Evolutionary conservation across 768 basidiomycete species (phyloP), one percentile per base, ranked within the genome.

Genomic region (Rubroboletus pulcherrimus): DNA sequence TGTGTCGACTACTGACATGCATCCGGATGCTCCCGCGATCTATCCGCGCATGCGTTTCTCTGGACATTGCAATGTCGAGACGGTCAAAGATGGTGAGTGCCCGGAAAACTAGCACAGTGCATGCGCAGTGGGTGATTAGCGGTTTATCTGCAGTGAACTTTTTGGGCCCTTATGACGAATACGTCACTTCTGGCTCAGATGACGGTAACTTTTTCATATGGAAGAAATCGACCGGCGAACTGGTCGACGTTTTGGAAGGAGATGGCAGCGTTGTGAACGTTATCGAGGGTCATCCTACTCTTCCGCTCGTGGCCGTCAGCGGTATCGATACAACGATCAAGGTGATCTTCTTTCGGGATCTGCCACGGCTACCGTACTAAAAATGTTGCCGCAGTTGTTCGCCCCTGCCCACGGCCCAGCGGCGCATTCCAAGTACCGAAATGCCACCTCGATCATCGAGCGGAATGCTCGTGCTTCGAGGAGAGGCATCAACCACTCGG

Each of bases 161-260:
- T 67, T 72, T 94, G 38, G 93, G 93, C 0, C 84, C 87, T 7
- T 71, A 72, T 41, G 87, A 92, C 51, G 88, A 94, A 69, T 89
- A 79, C 54, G 81, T 95, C 21, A 77, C 82, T 12, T 92, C 91
- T 24, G 93, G 93, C 7, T 91, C 88, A 5, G 93, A 96, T 63
- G 91, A 93, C 59, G 89, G 89, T 1, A 85, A 90, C 66, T 86
- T 89, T 70, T 96, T 96, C 67, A 76, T 94, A 14, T 96, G 93
- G 93, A 75, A 82, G 56, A 94, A 94, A 65, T 69, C 72, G 17
- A 79, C 79, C 15, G 86, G 84, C 0, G 69, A 69, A 12, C 70
- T 94, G 10, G 81, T 83, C 51, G 89, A 87, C 14, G 84, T 96
- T 43, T 84, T 90, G 61, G 90, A 94, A 74, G 93, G 92, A 35